phyloP scores from a whole-genome alignment of 2,329 filamentous ascomycete genomes.

The Microsporum ferrugineum region DNA sequence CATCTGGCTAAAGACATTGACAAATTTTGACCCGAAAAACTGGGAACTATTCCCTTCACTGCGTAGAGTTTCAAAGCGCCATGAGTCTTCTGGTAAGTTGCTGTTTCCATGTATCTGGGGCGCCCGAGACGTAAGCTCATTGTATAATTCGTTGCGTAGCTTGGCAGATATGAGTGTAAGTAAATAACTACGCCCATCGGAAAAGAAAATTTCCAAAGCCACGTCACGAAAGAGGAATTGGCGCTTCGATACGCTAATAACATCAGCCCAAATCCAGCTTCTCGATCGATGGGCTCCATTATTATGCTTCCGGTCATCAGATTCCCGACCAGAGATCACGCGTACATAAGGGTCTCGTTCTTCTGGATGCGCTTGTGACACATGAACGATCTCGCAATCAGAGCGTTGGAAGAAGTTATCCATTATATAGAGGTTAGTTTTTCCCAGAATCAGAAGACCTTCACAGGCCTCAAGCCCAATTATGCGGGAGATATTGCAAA shows the following conservation, averaged over 20 bases:
- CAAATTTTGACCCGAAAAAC: slow-evolving; percentile 74
- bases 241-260: slow-evolving; percentile 90
- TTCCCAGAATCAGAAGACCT: slow-evolving; percentile 84
- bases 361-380: slow-evolving; percentile 82
- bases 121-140: slow-evolving; percentile 63
- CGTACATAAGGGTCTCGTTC: slow-evolving; percentile 93
- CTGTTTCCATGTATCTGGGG: slow-evolving; percentile 64
- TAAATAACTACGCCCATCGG: slow-evolving; percentile 88
- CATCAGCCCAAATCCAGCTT: slow-evolving; percentile 87
- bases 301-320: slow-evolving; percentile 44
- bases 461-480: slow-evolving; percentile 89
- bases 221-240: slow-evolving; percentile 93
- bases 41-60: slow-evolving; percentile 52
- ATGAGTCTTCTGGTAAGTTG: slow-evolving; percentile 72
- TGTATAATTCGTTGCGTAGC: slow-evolving; percentile 68
- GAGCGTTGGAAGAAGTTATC: slow-evolving; percentile 93
- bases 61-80: slow-evolving; percentile 78
- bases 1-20: slow-evolving; percentile 77
- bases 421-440: slow-evolving; percentile 83
- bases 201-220: slow-evolving; percentile 94
- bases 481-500: slow-evolving; percentile 91
- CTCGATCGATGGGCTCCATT: slow-evolving; percentile 65
- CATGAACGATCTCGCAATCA: slow-evolving; percentile 93
- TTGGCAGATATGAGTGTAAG: slow-evolving; percentile 67
- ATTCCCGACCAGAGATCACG: slow-evolving; percentile 72